Evolutionary conservation across 371 early-diverging fungal species (phyloP).

Genomic region (Mortierella sp.): DNA sequence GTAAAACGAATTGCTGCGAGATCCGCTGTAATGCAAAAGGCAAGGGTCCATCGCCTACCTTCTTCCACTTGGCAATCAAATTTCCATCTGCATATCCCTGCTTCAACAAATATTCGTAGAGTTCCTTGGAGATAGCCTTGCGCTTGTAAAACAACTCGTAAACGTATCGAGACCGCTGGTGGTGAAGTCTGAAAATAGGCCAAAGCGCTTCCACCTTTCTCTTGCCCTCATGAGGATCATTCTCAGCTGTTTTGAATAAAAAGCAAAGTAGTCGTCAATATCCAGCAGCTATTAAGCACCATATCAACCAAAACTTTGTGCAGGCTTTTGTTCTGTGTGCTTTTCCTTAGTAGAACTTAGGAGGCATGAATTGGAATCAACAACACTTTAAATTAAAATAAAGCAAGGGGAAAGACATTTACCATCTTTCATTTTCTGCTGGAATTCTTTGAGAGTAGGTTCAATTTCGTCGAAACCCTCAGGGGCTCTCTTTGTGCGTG

Average conservation of each 20-base stretch:
- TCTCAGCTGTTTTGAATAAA: slow-evolving; percentile 83
- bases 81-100: slow-evolving; percentile 93
- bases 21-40: slow-evolving; percentile 1
- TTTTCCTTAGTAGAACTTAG: too few species aligned
- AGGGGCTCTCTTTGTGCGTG: slow-evolving; percentile 88
- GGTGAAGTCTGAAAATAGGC: slow-evolving; percentile 98
- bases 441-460: slow-evolving; percentile 92
- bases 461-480: slow-evolving; percentile 97
- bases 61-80: slow-evolving; percentile 98
- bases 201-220: slow-evolving; percentile 94
- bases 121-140: slow-evolving; percentile 90
- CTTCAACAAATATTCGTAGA: slow-evolving; percentile 94
- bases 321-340: too few species aligned
- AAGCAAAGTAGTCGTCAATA: too few species aligned
- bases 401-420: slow-evolving; percentile 40
- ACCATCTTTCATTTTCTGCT: slow-evolving; percentile 96
- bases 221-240: slow-evolving; percentile 95
- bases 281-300: too few species aligned
- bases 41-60: slow-evolving; percentile 64
- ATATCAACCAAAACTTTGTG: too few species aligned
- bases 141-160: slow-evolving; percentile 96
- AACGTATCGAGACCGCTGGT: slow-evolving; percentile 96
- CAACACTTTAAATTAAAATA: too few species aligned
- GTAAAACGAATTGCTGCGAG: too few species aligned
- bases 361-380: too few species aligned